Base-by-base conservation (phyloP, 345 rosid species). In the Geranium brycei region DNA sequence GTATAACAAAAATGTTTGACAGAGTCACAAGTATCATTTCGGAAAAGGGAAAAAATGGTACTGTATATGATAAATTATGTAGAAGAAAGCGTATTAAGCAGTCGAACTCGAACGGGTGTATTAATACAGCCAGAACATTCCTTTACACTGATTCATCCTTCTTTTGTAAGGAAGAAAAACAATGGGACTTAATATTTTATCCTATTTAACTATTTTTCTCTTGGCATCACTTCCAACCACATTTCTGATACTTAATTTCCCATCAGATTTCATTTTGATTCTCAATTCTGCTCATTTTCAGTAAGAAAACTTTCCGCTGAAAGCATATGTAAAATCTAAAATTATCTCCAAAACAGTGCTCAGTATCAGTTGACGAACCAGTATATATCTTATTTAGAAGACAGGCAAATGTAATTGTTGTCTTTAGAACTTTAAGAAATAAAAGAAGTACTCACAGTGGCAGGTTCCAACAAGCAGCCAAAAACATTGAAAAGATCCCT, bases 391-490 rank as follows among this genome's bases (percentile, higher is more conserved):
- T 32, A 19, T 31, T 17, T 0, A 28, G 6, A 17, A 28, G 60
- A 58, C 41, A 35, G 41, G 10, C 41, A 35, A 35, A 18, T 17
- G 8, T 47, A 60, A 66, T 60, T 4, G 41, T 35, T 35, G 3
- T 35, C 1, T 11, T 4, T 17, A 17, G 17, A 51, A 19, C 15
- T 16, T 31, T 32, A 18, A 7, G 28, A 35, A 67, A 62, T 3
- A 58, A 58, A 23, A 3, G 59, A 53, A 56, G 57, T 14, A 77
- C 90, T 79, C 69, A 88, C 96, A 3, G 95, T 87, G 63, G 91
- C 90, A 19, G 97, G 92, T 75, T 90, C 97, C 78, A 87, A 74
- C 66, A 87, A 30, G 73, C 97, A 87, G 16, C 97, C 91, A 31
- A 81, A 76, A 41, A 90, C 79, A 73, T 90, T 90, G 70, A 90